Evolutionary conservation across 495 filamentous ascomycete species (phyloP).

Genomic region (Daldinia bambusicola): DNA sequence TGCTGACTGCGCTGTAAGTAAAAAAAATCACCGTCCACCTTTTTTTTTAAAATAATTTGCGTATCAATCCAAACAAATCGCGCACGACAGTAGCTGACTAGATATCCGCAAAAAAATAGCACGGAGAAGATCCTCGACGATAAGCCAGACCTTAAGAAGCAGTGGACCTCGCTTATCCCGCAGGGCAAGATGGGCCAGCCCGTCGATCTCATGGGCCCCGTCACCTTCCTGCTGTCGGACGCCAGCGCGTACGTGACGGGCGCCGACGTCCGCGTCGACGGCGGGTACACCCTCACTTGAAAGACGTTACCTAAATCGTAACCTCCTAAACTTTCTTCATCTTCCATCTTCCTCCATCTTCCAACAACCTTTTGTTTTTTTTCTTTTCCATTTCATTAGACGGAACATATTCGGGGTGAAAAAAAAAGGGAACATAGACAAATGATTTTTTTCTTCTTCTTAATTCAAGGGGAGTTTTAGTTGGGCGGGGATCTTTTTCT

Average conservation of each 20-base stretch:
- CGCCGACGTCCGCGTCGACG: conserved; percentile 88
- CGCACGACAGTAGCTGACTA: conserved; percentile 13
- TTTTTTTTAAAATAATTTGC: not conserved
- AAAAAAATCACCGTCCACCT: not conserved
- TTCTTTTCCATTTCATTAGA: not conserved
- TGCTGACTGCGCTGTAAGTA: conserved; percentile 88
- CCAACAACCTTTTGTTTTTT: not conserved
- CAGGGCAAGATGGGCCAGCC: conserved; percentile 92
- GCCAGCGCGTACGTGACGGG: conserved; percentile 88
- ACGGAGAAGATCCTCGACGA: conserved; percentile 95
- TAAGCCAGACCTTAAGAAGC: conserved; percentile 83
- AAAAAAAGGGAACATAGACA: conserved; percentile 10
- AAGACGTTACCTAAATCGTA: conserved; percentile 47
- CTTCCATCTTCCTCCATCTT: not conserved
- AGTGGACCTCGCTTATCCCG: conserved; percentile 93
- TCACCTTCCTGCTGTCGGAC: conserved; percentile 89
- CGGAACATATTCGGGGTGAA: conserved; percentile 14
- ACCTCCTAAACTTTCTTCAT: not conserved
- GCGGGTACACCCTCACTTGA: conserved; percentile 88
- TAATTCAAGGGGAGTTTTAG: conserved; percentile 1
- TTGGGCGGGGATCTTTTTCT: conserved; percentile 24
- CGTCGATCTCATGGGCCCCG: conserved; percentile 91
- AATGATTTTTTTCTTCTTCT: conserved; percentile 7
- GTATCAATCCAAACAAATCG: conserved; percentile 15
- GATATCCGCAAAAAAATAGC: conserved; percentile 58